A percentile compares a stretch with the other conserved stretches of the same genome.
Conservation (phyloP, 2,329 filamentous ascomycete species). For the Calonectria henricotiae region DNA sequence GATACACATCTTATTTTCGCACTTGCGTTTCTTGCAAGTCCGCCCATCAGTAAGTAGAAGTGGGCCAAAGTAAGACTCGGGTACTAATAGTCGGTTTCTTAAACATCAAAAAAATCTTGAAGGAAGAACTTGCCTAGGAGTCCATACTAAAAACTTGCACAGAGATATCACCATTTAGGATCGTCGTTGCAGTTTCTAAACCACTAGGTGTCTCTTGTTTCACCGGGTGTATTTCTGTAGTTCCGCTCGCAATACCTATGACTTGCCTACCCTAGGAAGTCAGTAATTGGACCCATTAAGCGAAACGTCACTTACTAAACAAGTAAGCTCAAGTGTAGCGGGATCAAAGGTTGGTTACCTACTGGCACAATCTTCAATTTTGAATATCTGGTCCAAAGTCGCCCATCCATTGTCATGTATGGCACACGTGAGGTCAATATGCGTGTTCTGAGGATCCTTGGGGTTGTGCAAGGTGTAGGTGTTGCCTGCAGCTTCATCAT, state of each 20-base stretch:
- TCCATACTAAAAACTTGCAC: slow-evolving; percentile 41
- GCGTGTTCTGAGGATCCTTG: slow-evolving; percentile 44
- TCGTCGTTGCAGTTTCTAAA: slow-evolving; percentile 50
- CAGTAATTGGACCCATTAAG: neutral
- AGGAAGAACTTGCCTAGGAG: slow-evolving; percentile 32
- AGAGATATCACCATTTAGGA: slow-evolving; percentile 42
- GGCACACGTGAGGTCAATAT: slow-evolving; percentile 43
- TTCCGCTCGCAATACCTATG: slow-evolving; percentile 51
- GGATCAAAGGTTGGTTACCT: slow-evolving; percentile 46
- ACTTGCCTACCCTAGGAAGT: slow-evolving; percentile 21
- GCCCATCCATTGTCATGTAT: slow-evolving; percentile 50
- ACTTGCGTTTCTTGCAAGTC: slow-evolving; percentile 33
- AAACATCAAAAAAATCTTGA: neutral
- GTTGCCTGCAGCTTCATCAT: slow-evolving; percentile 44
- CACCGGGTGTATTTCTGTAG: slow-evolving; percentile 32
- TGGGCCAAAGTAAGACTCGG: slow-evolving; percentile 50
- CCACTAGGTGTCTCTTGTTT: slow-evolving; percentile 35
- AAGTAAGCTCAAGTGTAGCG: slow-evolving; percentile 43
- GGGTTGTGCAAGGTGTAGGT: slow-evolving; percentile 51
- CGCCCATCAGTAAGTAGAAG: slow-evolving; percentile 35
- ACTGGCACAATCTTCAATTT: slow-evolving; percentile 48
- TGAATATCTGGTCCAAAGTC: slow-evolving; percentile 47
- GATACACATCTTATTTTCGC: neutral
- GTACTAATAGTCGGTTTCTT: slow-evolving; percentile 34
- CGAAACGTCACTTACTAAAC: slow-evolving; percentile 32